These are phyloP conservation scores for Berkeleyomyces rouxiae DNA, from an alignment of 2,329 filamentous ascomycete genomes.

Conservation along the genomic window DNA sequence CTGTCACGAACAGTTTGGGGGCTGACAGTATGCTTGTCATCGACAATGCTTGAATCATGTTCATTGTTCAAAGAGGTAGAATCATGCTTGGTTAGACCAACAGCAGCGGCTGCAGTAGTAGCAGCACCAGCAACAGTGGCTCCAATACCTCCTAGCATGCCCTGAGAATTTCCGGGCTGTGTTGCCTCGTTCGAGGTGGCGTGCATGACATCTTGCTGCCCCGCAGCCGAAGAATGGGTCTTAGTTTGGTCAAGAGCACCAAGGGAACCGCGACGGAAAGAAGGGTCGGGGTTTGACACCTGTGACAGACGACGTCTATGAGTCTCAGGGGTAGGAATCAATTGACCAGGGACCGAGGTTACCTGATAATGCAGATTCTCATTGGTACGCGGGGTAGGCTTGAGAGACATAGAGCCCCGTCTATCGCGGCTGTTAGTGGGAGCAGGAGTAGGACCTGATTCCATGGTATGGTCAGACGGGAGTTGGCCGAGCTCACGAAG, in stretches of 20 bases:
- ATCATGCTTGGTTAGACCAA: conserved; percentile 3
- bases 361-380: conserved; percentile 6
- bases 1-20: not conserved
- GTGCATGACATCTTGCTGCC: not conserved
- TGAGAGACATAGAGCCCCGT: conserved; percentile 2
- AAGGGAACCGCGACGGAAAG: not conserved
- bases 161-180: not conserved
- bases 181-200: not conserved
- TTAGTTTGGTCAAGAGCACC: not conserved
- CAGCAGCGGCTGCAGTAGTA: conserved; percentile 10
- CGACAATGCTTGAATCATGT: not conserved
- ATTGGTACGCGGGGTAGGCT: conserved; percentile 6
- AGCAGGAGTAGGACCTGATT: not conserved
- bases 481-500: conserved; percentile 29
- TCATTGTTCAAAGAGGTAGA: not conserved
- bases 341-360: conserved; percentile 6
- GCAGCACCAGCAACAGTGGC: conserved; percentile 13
- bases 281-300: conserved; percentile 1
- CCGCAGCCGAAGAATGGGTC: not conserved
- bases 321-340: conserved; percentile 7
- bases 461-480: conserved; percentile 1
- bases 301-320: conserved; percentile 6
- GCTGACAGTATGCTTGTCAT: not conserved
- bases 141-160: conserved; percentile 10
- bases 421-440: not conserved